Evolutionary conservation across 805 yeast genomes (phyloP).

Genomic region (Starmerella tilneyi): DNA sequence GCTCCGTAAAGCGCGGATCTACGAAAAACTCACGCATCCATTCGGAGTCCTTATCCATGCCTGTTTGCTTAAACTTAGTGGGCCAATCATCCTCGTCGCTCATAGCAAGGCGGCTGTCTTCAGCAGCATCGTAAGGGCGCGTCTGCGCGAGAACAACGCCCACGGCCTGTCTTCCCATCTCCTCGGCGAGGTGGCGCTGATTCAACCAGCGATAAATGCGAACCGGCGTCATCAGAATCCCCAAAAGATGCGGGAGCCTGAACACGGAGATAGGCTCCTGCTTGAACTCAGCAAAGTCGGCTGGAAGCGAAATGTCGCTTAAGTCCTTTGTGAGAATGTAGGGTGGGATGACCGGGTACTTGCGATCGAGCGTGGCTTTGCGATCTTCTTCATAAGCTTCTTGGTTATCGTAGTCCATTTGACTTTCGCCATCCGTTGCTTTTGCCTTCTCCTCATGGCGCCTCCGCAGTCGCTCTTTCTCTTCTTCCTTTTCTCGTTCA

Average conservation of each 20-base stretch:
- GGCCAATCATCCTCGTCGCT: conserved; percentile 87
- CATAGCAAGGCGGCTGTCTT: conserved; percentile 37
- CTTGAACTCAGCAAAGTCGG: conserved; percentile 37
- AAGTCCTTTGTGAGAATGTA: conserved; percentile 42
- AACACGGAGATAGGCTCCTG: conserved; percentile 60
- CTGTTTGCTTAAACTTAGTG: conserved; percentile 62
- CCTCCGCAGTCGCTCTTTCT: conserved; percentile 12
- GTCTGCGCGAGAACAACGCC: conserved; percentile 43
- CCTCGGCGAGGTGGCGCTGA: conserved; percentile 59
- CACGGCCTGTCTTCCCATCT: conserved; percentile 46
- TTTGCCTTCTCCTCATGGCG: conserved; percentile 19
- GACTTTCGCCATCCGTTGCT: conserved; percentile 19
- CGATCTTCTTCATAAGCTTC: conserved; percentile 18
- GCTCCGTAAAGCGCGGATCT: conserved; percentile 54
- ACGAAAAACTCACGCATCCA: conserved; percentile 70
- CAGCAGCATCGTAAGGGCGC: conserved; percentile 42
- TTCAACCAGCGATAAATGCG: conserved; percentile 72
- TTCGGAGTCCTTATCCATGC: conserved; percentile 65
- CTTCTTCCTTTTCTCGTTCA: conserved; percentile 16
- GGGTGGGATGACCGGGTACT: conserved; percentile 21
- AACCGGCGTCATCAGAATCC: conserved; percentile 65
- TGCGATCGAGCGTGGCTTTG: conserved; percentile 13
- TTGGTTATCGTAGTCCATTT: conserved; percentile 17
- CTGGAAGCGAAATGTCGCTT: conserved; percentile 44
- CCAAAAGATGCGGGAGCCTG: conserved; percentile 67